Evolutionary conservation across 2,329 filamentous ascomycete genomes (phyloP).

Genomic region (Balansia obtecta): DNA sequence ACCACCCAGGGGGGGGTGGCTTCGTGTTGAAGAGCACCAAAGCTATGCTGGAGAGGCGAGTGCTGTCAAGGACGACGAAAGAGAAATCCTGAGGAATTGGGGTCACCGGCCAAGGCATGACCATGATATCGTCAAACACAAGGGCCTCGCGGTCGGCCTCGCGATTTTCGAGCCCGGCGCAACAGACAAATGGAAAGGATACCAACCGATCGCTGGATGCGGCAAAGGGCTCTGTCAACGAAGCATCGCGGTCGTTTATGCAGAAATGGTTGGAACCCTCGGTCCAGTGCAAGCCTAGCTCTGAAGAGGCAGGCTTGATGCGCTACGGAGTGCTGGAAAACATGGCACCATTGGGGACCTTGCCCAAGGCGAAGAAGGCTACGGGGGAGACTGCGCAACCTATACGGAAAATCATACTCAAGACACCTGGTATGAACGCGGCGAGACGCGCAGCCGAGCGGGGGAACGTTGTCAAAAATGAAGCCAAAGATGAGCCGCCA

Average conservation of each 20-base stretch:
- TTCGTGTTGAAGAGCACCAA: not conserved
- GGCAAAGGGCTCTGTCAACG: slow-evolving; percentile 21
- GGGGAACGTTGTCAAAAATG: slow-evolving; percentile 8
- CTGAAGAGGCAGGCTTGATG: slow-evolving; percentile 63
- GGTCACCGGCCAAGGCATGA: slow-evolving; percentile 2
- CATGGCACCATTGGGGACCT: slow-evolving; percentile 70
- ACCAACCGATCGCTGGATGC: slow-evolving; percentile 23
- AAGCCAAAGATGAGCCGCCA: slow-evolving; percentile 13
- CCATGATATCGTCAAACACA: slow-evolving; percentile 30
- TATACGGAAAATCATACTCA: slow-evolving; percentile 34
- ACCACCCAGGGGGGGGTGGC: slow-evolving; percentile 5
- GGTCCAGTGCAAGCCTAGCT: slow-evolving; percentile 54
- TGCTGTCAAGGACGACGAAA: not conserved
- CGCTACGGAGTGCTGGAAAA: slow-evolving; percentile 66
- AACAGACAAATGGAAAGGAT: slow-evolving; percentile 14
- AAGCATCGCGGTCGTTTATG: slow-evolving; percentile 36
- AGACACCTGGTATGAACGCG: slow-evolving; percentile 22
- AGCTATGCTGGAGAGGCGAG: slow-evolving; percentile 1
- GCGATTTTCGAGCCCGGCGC: slow-evolving; percentile 43
- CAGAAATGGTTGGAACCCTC: slow-evolving; percentile 46
- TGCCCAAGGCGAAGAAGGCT: slow-evolving; percentile 45
- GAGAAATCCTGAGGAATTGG: not conserved
- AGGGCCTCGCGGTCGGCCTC: slow-evolving; percentile 35
- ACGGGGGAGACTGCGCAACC: slow-evolving; percentile 16
- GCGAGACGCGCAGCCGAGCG: slow-evolving; percentile 13